phyloP scores from a whole-genome alignment of 2,329 filamentous ascomycete species.

The Fonsecaea pedrosoi region DNA sequence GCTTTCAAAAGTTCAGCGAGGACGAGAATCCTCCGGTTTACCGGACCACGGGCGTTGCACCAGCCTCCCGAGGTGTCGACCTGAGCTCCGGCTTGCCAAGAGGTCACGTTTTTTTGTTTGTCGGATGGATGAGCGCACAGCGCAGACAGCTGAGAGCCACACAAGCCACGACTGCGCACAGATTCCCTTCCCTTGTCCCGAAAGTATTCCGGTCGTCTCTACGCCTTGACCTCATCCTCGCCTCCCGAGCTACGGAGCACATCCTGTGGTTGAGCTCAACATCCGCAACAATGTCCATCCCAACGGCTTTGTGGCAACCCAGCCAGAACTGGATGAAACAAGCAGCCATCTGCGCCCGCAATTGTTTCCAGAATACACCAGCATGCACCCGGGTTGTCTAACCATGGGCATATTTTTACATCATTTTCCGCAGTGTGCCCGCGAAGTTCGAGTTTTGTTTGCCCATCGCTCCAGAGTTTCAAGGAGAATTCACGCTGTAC shows the following conservation, averaged over 20 bases:
- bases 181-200: background rate
- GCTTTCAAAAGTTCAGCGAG: background rate
- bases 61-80: conserved; percentile 4
- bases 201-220: background rate
- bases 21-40: conserved; percentile 10
- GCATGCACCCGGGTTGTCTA: background rate
- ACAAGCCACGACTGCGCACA: too few relatives aligned
- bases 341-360: background rate
- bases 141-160: too few relatives aligned
- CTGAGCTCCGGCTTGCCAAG: conserved; percentile 1
- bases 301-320: background rate
- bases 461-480: too few relatives aligned
- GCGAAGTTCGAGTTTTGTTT: too few relatives aligned
- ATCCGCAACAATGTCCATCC: background rate
- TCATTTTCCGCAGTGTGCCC: too few relatives aligned
- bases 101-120: background rate
- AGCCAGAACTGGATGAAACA: background rate
- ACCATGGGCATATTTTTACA: too few relatives aligned
- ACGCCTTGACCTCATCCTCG: background rate
- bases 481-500: too few relatives aligned
- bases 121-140: too few relatives aligned
- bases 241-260: background rate
- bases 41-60: background rate
- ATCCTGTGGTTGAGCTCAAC: background rate
- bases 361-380: background rate